Percentiles rank a stretch among this genome's conserved stretches.
These are phyloP conservation scores for Paspalum vaginatum DNA, from an alignment of 176 grass and related monocot genomes.

Conservation along the genomic window DNA sequence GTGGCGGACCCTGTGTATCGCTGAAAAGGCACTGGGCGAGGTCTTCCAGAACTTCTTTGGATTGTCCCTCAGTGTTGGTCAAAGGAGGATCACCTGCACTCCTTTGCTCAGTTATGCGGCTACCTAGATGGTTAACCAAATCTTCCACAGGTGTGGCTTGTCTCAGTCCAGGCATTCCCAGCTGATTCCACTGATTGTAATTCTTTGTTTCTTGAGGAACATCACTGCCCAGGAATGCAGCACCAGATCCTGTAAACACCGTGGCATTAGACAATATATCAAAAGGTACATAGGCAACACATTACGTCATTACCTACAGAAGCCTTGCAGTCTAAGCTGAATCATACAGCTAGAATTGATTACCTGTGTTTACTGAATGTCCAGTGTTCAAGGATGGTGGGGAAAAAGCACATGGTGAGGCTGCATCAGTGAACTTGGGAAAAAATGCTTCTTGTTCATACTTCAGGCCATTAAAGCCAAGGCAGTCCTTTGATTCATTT, in stretches of 20 bases:
- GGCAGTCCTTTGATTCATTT: slow-evolving; percentile 35
- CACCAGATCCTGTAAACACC: slow-evolving; percentile 16
- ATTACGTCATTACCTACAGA: not conserved
- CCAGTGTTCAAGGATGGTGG: slow-evolving; percentile 38
- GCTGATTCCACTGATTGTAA: slow-evolving; percentile 31
- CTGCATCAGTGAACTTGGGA: slow-evolving; percentile 49
- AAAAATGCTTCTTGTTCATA: slow-evolving; percentile 44
- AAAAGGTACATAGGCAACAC: not conserved
- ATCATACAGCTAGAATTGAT: slow-evolving; percentile 5
- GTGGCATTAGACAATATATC: not conserved
- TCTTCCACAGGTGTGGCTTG: slow-evolving; percentile 60
- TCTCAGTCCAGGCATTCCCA: slow-evolving; percentile 36
- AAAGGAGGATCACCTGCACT: slow-evolving; percentile 31
- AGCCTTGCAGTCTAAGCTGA: not conserved
- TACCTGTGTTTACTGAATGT: slow-evolving; percentile 61
- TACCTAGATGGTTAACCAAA: slow-evolving; percentile 58
- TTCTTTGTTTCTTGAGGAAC: slow-evolving; percentile 40
- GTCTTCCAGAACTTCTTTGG: slow-evolving; percentile 53
- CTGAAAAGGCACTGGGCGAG: slow-evolving; percentile 62
- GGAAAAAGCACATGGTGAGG: slow-evolving; percentile 39
- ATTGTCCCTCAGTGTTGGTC: slow-evolving; percentile 14
- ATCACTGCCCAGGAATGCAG: not conserved
- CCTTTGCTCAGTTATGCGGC: slow-evolving; percentile 49
- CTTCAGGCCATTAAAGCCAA: slow-evolving; percentile 34
- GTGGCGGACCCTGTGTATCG: slow-evolving; percentile 45